A percentile compares a stretch with the other conserved stretches of the same genome.
phyloP scores from a whole-genome alignment of 495 filamentous ascomycete genomes.

The Cercophora sp. region DNA sequence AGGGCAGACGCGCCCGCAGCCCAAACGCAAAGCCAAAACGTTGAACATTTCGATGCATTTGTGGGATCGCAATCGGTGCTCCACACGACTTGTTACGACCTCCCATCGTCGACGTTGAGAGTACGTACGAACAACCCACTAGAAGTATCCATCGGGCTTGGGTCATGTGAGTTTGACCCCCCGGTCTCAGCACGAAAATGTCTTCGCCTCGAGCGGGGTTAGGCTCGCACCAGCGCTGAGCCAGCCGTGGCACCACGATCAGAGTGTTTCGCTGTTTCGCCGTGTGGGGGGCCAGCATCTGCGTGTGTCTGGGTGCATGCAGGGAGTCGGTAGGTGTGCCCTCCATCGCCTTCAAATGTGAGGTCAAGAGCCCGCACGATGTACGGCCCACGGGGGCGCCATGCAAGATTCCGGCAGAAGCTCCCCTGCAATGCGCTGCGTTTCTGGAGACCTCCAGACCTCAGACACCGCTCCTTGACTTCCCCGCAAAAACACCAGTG shows the following conservation, averaged over 20 bases:
- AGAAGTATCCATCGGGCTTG: neutral
- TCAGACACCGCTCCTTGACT: neutral
- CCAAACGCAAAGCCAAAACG: no score
- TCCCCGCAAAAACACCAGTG: neutral
- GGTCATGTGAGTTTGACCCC: neutral
- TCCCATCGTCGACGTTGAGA: no score
- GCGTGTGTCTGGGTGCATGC: slow-evolving; percentile 6
- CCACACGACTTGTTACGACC: no score
- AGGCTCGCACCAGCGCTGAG: neutral
- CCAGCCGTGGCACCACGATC: neutral
- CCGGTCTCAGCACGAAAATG: slow-evolving; percentile 1
- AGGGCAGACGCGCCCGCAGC: no score
- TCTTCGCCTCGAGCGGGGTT: neutral
- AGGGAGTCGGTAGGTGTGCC: slow-evolving; percentile 7
- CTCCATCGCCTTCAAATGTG: slow-evolving; percentile 4
- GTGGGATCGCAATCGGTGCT: no score
- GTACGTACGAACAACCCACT: no score
- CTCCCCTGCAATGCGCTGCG: slow-evolving; percentile 16
- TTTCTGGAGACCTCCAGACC: slow-evolving; percentile 8
- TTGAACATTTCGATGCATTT: no score
- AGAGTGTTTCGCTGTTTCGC: neutral
- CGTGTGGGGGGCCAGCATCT: slow-evolving; percentile 15
- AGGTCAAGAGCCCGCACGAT: neutral
- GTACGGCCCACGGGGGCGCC: slow-evolving; percentile 3
- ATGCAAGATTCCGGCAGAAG: slow-evolving; percentile 32